Percentiles rank a stretch among this genome's conserved stretches.
phyloP scores from a whole-genome alignment of 2,329 filamentous ascomycete species.

The Pseudogymnoascus sp. region DNA sequence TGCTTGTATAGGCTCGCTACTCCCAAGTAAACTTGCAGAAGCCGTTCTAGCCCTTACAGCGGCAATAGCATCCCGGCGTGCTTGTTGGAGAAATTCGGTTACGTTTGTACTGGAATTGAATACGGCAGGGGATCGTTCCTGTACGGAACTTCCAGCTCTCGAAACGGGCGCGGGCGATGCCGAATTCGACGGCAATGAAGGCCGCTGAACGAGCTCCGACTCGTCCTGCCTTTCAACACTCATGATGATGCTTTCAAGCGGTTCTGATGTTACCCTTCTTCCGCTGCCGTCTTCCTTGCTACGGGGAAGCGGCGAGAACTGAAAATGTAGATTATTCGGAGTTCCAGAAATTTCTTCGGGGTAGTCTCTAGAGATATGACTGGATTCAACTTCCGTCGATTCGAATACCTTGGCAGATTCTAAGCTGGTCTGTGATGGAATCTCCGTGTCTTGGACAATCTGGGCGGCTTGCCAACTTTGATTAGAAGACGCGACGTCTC shows the following conservation, averaged over 20 bases:
- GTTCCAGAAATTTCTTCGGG: not conserved
- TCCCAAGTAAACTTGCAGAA: not conserved
- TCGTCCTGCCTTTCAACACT: conserved; percentile 1
- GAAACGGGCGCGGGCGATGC: not conserved
- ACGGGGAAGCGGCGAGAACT: not conserved
- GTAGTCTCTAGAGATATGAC: not conserved
- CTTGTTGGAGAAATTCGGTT: conserved; percentile 1
- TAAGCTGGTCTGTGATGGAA: not conserved
- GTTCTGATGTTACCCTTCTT: not conserved
- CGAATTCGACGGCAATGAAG: not conserved
- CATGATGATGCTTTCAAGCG: not conserved
- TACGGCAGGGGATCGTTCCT: not conserved
- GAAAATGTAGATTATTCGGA: not conserved
- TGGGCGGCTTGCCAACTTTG: conserved; percentile 4
- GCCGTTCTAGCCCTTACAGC: not conserved
- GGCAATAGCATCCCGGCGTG: not conserved
- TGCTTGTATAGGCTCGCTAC: not conserved
- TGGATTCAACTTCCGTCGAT: not conserved
- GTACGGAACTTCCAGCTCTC: not conserved
- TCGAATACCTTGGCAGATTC: not conserved
- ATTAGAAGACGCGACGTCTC: not conserved
- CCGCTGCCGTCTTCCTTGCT: not conserved
- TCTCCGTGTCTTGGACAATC: not conserved
- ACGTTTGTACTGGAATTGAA: not conserved
- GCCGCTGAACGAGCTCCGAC: not conserved